A percentile compares a stretch with the other conserved stretches of the same genome.
phyloP scores from a whole-genome alignment of 495 filamentous ascomycete species.

The Aspergillus incahuasiensis region DNA sequence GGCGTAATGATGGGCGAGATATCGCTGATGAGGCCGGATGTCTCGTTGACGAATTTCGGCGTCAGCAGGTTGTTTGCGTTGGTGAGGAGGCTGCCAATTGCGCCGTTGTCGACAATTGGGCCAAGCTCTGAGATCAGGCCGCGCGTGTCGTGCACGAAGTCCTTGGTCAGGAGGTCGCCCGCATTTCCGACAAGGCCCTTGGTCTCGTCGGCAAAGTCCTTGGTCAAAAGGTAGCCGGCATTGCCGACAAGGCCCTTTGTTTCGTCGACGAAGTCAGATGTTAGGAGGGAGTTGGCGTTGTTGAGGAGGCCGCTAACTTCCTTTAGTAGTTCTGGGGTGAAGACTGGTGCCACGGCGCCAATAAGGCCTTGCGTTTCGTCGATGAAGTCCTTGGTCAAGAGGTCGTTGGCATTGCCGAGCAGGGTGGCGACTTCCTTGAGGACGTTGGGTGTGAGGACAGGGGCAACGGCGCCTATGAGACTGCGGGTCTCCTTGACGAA shows the following conservation, averaged over 20 bases:
- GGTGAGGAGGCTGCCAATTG: constrained; percentile 29
- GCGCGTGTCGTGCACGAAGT: constrained; percentile 31
- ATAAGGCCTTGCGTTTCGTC: constrained; percentile 34
- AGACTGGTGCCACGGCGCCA: constrained; percentile 24
- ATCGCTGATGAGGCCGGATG: constrained; percentile 29
- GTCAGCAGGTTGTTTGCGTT: constrained; percentile 38
- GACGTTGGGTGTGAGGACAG: constrained; percentile 31
- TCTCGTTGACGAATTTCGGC: constrained; percentile 40
- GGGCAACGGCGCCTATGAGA: constrained; percentile 43
- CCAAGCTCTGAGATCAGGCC: constrained; percentile 27
- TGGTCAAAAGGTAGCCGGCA: constrained; percentile 14
- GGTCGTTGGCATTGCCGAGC: constrained; percentile 34
- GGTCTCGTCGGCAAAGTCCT: neutral
- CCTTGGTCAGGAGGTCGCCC: constrained; percentile 2
- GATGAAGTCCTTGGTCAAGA: constrained; percentile 24
- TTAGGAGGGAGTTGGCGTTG: neutral
- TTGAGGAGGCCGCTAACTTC: constrained; percentile 28
- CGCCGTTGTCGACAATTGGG: constrained; percentile 31
- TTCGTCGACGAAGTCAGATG: neutral
- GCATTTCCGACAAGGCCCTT: constrained; percentile 28
- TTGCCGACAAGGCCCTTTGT: constrained; percentile 23
- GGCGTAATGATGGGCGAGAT: constrained; percentile 33
- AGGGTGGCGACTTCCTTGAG: constrained; percentile 36
- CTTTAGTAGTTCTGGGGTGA: constrained; percentile 37
- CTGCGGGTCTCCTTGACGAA: constrained; percentile 43